These are phyloP conservation scores for Celoporthe dispersa DNA, from an alignment of 2,329 filamentous ascomycete species.

Conservation along the genomic window DNA sequence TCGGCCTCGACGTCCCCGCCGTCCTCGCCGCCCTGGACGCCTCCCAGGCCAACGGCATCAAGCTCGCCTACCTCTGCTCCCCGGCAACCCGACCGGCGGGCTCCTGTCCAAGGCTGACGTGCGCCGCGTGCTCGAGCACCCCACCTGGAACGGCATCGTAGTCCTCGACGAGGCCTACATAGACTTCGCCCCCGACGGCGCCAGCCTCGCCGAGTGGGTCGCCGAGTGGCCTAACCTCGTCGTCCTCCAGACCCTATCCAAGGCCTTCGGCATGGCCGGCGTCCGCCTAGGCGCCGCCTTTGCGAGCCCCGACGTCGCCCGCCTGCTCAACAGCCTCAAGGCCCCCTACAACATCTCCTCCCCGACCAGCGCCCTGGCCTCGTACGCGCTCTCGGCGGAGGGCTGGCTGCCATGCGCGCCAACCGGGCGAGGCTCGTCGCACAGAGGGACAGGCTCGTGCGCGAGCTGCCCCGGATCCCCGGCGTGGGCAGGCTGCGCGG, in stretches of 20 bases:
- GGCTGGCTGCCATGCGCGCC: slow-evolving; percentile 72
- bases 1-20: slow-evolving; percentile 72
- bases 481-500: slow-evolving; percentile 84
- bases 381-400: slow-evolving; percentile 69
- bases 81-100: slow-evolving; percentile 89
- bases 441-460: slow-evolving; percentile 78
- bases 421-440: slow-evolving; percentile 72
- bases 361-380: slow-evolving; percentile 82
- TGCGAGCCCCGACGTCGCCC: slow-evolving; percentile 72
- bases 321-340: slow-evolving; percentile 87
- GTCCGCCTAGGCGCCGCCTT: slow-evolving; percentile 91
- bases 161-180: slow-evolving; percentile 95
- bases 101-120: slow-evolving; percentile 78
- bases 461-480: slow-evolving; percentile 72
- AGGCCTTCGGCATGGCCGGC: slow-evolving; percentile 93
- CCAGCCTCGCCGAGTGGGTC: slow-evolving; percentile 90
- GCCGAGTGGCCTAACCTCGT: slow-evolving; percentile 92
- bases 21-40: slow-evolving; percentile 68
- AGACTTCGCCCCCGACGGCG: slow-evolving; percentile 78
- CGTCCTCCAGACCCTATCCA: slow-evolving; percentile 98
- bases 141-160: slow-evolving; percentile 93
- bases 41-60: slow-evolving; percentile 62
- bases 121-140: slow-evolving; percentile 75
- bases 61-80: slow-evolving; percentile 90
- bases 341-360: slow-evolving; percentile 95